Base-by-base conservation (phyloP, 768 basidiomycete species). In the Lentinula sp. region DNA sequence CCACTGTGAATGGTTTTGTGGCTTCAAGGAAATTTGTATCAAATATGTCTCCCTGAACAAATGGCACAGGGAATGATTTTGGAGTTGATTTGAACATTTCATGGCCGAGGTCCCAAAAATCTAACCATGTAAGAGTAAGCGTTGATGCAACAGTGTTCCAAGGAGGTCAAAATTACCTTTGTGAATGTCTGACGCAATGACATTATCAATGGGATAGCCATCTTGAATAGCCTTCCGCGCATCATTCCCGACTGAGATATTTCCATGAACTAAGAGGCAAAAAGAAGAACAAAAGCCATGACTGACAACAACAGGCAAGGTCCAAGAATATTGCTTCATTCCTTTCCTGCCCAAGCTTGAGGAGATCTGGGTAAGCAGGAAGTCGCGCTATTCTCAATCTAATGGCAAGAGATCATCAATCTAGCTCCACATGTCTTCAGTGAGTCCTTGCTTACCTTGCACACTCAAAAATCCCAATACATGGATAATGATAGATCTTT, bases 51-150 rank as follows among this genome's bases (percentile, higher is more conserved):
- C 86, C 87, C 8, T 76, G 69, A 15, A 88, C 56, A 66, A 89
- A 88, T 0, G 73, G 69, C 0, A 76, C 82, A 1, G 84, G 81
- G 69, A 84, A 87, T 0, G 78, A 74, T 43, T 78, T 70, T 0
- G 79, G 77, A 0, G 75, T 82, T 4, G 81, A 76, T 55, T 70
- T 76, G 72, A 86, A 90, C 16, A 89, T 74, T 42, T 80, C 74
- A 62, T 88, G 85, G 0, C 87, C 86, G 3, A 80, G 74, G 4
- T 82, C 75, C 86, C 85, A 87, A 63, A 84, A 83, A 6, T 72
- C 86, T 86, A 59, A 13, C 23, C 28, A 4, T 8, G 39, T 15
- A 32, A 23, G 23, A 23, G 23, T 23, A 23, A 23, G 23, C 23
- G 23, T 23, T 23, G 3, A 23, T 23, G 23, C 23, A 23, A 23